Evolutionary conservation across 768 basidiomycete genomes (phyloP), one percentile per base, ranked within the genome.

Genomic region (Sporobolomyces phaffii): DNA sequence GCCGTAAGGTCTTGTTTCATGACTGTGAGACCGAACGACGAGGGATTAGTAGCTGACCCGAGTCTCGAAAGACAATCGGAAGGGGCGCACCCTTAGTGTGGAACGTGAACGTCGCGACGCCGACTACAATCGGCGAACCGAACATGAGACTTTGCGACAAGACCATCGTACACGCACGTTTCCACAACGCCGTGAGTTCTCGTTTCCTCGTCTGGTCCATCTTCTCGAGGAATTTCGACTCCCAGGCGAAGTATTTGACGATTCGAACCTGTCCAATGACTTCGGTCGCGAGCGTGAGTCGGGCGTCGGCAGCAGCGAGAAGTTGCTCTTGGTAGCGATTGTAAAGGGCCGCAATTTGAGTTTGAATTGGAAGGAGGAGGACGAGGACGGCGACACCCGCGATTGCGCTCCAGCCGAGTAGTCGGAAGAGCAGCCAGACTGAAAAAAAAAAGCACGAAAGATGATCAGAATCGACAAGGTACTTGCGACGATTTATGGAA

Each of bases 261-360:
- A 79, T 70, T 40, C 78, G 75, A 70, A 80, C 76, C 22, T 79
- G 76, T 3, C 72, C 64, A 48, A 81, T 77, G n/a, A 79, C 77
- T 51, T 81, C 80, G 29, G 79, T 79, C 11, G 78, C 76, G 33
- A 77, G 73, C 45, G 78, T 76, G 22, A 81, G 74, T 11, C 80
- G 75, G 10, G 73, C 75, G 60, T 81, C 80, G 2, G 79, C 78
- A 2, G 80, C 79, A 18, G 69, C 72, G 57, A 80, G 76, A 34
- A 80, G 75, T 54, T 73, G 15, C 22, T 60, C 59, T 44, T 74
- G 69, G 64, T 64, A 74, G n/a, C 50, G 60, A 56, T 72, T 65
- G 67, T 69, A 77, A 8, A 74, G 54, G 15, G 36, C 36, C 9
- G 66, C 62, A 47, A 74, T 45, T 28, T 26, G 43, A 22, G 68